These are phyloP conservation scores for Ustilago vetiveriae DNA, from an alignment of 1,284 basidiomycete species.

Conservation along the genomic window DNA sequence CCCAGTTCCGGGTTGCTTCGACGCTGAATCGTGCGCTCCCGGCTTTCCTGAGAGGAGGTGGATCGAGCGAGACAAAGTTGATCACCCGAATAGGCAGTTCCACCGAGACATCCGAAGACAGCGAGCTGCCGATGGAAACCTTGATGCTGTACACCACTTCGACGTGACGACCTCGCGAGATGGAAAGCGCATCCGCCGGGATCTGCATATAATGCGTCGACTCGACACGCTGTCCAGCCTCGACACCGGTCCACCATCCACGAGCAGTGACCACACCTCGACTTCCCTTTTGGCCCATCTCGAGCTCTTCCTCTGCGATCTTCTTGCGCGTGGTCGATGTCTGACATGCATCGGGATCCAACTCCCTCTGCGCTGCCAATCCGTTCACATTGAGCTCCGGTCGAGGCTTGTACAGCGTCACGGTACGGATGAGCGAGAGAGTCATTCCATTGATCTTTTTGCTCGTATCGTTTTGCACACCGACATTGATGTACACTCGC, in stretches of 20 bases:
- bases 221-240: slow-evolving; percentile 49
- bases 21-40: slow-evolving; percentile 11
- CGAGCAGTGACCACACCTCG: slow-evolving; percentile 55
- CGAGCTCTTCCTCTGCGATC: slow-evolving; percentile 57
- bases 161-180: slow-evolving; percentile 78
- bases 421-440: slow-evolving; percentile 78
- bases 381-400: slow-evolving; percentile 69
- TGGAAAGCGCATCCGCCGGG: slow-evolving; percentile 77
- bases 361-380: slow-evolving; percentile 30
- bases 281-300: slow-evolving; percentile 61
- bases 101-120: slow-evolving; percentile 76
- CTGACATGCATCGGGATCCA: slow-evolving; percentile 58
- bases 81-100: slow-evolving; percentile 78
- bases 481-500: slow-evolving; percentile 77
- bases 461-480: slow-evolving; percentile 76
- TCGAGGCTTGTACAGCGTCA: slow-evolving; percentile 75
- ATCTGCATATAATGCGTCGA: slow-evolving; percentile 61
- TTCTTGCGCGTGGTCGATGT: slow-evolving; percentile 60
- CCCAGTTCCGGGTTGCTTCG: slow-evolving; percentile 20
- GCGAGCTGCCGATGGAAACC: slow-evolving; percentile 76
- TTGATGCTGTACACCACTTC: slow-evolving; percentile 82
- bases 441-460: slow-evolving; percentile 72
- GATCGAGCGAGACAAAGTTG: slow-evolving; percentile 83
- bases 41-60: slow-evolving; percentile 71
- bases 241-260: slow-evolving; percentile 65